Base-by-base conservation (phyloP, 2,329 filamentous ascomycete genomes). In the Leptodontidium sp. region DNA sequence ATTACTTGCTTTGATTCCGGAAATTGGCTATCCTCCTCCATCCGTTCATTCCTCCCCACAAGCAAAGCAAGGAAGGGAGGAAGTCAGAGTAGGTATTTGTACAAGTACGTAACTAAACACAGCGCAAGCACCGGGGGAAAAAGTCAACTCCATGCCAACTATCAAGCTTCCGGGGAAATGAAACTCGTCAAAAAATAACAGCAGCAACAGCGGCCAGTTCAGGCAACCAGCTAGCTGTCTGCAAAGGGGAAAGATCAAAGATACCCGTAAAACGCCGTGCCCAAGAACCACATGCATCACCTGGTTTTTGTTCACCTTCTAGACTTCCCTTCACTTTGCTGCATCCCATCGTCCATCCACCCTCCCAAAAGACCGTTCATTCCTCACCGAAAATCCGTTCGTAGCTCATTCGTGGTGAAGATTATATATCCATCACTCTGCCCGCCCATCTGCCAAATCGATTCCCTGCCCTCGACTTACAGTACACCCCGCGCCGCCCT, bases 221-320 rank as follows among this genome's bases (percentile, higher is more conserved):
- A 15, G 43, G 7, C 43, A 12, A 21, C 7, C 14, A 6, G 45
- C 45, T 5, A 14, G 43, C 43, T 45, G 17, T 32, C 29, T 40
- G 26, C 29, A 58, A 58, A 58, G n/a, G 15, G 24, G 8, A 58
- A 24, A 24, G 35, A 58, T 43, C 55, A 58, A 24, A 24, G 17
- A 58, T 40, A 58, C 55, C 55, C 55, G 35, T 3, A 58, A 21
- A 58, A 58, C 55, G 55, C 55, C 55, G 24, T 26, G 55, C 17
- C 55, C 32, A 40, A 58, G 11, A 14, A 58, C 32, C 55, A 58
- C 55, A 58, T 58, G 55, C 55, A 40, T 58, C 32, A 58, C 17
- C 17, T 14, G 55, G 55, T 58, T 58, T 40, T 58, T 14, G 17
- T 40, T 58, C 55, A 32, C 17, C 35, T 40, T 58, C 55, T 58